Evolutionary conservation across 2,329 filamentous ascomycete species (phyloP), one percentile per base, ranked within the genome.

Genomic region (Pestalotiopsis fici): DNA sequence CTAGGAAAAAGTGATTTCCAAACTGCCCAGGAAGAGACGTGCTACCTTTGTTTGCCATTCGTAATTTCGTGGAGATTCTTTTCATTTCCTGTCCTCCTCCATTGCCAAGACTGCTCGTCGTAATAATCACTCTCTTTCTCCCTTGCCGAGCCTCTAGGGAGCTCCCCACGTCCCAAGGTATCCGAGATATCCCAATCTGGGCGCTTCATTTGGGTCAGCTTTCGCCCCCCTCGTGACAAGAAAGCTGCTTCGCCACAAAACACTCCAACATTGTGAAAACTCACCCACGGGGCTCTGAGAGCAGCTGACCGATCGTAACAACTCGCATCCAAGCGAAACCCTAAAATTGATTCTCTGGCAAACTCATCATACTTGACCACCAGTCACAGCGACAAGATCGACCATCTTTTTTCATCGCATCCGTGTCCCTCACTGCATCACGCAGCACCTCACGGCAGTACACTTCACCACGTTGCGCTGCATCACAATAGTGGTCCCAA

Each of bases 221-320:
- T 35, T 35, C 31, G 31, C 31, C 31, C 31, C 47, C 61, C 61
- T 64, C 61, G 61, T 64, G 61, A 64, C 43, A 27, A 15, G 21
- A 64, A 39, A 9, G 15, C 23, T 56, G 61, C 61, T 64, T 64
- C 61, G 61, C 61, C 61, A 64, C 61, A 56, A 56, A 31, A 50
- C 18, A 50, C 31, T 11, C 31, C 7, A 35, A 35, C 31, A 11
- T 7, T 11, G 6, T 35, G 31, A 35, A 11, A 35, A 11, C 31
- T 11, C 31, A 35, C 11, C 31, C 7, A 6, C 31, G 31, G 5
- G n/a, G n/a, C n/a, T n/a, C n/a, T n/a, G n/a, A n/a, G n/a, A n/a
- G 6, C 31, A 35, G 31, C 31, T 11, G 31, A 7, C 31, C 31
- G 3, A n/a, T 23, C 18, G 9, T 2, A 50, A n/a, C n/a, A 9